These are phyloP conservation scores for Mucor sp. DNA, from an alignment of 371 early-diverging fungal species.

Conservation along the genomic window DNA sequence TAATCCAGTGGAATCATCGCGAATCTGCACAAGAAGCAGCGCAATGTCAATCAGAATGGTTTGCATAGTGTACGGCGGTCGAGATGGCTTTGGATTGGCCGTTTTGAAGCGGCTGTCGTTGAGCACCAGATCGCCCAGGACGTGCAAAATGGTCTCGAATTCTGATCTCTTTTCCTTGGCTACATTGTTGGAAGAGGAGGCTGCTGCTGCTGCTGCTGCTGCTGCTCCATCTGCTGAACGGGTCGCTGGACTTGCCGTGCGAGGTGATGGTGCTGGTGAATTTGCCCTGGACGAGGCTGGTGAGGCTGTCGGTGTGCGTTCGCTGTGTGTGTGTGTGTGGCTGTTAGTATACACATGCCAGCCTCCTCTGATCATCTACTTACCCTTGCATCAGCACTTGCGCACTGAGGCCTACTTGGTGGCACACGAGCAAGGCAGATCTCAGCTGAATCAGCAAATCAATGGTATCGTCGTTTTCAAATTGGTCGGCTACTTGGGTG, in stretches of 20 bases:
- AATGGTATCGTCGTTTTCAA: conserved; percentile 50
- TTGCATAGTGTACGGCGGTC: conserved; percentile 59
- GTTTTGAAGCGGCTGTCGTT: conserved; percentile 61
- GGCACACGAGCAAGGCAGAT: conserved; percentile 37
- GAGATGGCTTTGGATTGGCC: conserved; percentile 55
- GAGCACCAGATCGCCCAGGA: conserved; percentile 52
- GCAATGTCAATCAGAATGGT: conserved; percentile 57
- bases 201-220: too few relatives aligned
- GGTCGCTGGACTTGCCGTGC: conserved; percentile 20
- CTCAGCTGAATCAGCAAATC: conserved; percentile 46
- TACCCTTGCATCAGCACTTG: conserved; percentile 39
- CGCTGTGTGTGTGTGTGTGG: too few relatives aligned
- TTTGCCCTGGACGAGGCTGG: conserved; percentile 38
- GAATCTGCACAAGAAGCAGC: conserved; percentile 31
- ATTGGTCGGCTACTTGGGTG: conserved; percentile 18
- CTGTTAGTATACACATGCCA: not conserved
- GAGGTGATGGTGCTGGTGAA: conserved; percentile 40
- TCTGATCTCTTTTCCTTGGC: conserved; percentile 24
- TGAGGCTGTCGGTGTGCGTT: conserved; percentile 30
- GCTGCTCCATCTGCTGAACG: conserved; percentile 16
- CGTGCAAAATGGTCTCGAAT: conserved; percentile 40
- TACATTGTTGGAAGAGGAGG: not conserved
- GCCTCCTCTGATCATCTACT: not conserved
- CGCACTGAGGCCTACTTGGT: conserved; percentile 26
- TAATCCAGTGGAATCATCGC: conserved; percentile 32